phyloP scores from a whole-genome alignment of 2,329 filamentous ascomycete species.

The Ophiognomonia clavigignenti-juglandacearum region DNA sequence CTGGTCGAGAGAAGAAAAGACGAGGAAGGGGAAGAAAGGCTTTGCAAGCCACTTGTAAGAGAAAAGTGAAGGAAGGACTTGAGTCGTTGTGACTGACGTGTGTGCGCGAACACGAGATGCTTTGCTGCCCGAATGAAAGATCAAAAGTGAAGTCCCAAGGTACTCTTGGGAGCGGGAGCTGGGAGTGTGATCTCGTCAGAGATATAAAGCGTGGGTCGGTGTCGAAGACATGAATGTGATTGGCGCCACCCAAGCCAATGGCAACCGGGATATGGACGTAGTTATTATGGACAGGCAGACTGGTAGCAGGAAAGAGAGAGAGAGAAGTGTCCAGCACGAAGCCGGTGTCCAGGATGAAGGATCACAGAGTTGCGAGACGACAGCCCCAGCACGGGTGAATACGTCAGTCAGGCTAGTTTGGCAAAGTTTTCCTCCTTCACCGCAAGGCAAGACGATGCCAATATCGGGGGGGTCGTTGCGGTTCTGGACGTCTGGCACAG shows the following conservation, averaged over 20 bases:
- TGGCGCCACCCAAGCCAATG: slow-evolving; percentile 27
- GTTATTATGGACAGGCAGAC: slow-evolving; percentile 16
- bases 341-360: slow-evolving; percentile 1
- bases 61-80: neutral
- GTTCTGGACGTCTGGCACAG: too few relatives aligned
- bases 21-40: neutral
- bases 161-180: neutral
- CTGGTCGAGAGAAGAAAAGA: neutral
- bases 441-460: slow-evolving; percentile 31
- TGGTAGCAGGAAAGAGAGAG: slow-evolving; percentile 23
- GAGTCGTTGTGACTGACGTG: neutral
- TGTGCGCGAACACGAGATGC: neutral
- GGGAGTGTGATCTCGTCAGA: slow-evolving; percentile 5
- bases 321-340: slow-evolving; percentile 1
- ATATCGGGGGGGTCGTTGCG: slow-evolving; percentile 33
- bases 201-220: slow-evolving; percentile 33
- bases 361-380: slow-evolving; percentile 9
- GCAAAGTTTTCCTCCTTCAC: slow-evolving; percentile 26
- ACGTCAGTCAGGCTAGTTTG: slow-evolving; percentile 35
- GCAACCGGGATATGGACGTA: slow-evolving; percentile 3
- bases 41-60: slow-evolving; percentile 1
- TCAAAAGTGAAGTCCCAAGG: neutral
- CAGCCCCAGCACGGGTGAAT: slow-evolving; percentile 24
- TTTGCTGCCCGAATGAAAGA: neutral
- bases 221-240: slow-evolving; percentile 38